phyloP scores from a whole-genome alignment of 2,329 filamentous ascomycete genomes.

The Aureobasidium musti region DNA sequence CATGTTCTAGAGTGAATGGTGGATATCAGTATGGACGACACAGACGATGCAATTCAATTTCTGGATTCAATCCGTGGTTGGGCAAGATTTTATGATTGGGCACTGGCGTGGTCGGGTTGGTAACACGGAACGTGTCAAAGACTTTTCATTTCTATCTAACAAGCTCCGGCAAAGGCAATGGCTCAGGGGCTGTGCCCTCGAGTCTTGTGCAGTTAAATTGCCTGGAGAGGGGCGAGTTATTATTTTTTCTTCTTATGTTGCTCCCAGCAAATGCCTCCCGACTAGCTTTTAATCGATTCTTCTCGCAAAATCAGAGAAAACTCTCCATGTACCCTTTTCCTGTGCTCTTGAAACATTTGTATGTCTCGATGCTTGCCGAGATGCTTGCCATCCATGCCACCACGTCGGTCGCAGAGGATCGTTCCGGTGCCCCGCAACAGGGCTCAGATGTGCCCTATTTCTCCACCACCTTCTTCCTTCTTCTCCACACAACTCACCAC shows the following conservation, averaged over 20 bases:
- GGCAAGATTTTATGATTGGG: conserved; percentile 22
- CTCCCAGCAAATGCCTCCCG: conserved; percentile 10
- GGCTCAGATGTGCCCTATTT: not conserved
- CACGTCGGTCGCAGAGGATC: not conserved
- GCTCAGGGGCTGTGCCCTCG: conserved; percentile 18
- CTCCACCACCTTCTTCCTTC: not conserved
- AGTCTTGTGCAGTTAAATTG: conserved; percentile 23
- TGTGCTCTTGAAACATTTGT: not conserved
- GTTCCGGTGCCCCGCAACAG: conserved; percentile 11
- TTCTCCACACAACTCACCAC: conserved; percentile 14
- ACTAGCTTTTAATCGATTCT: conserved; percentile 27
- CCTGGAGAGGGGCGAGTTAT: conserved; percentile 18
- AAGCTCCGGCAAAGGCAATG: conserved; percentile 19
- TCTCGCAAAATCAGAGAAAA: conserved; percentile 2
- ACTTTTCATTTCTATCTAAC: conserved; percentile 18
- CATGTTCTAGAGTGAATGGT: conserved; percentile 51
- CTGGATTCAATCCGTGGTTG: conserved; percentile 22
- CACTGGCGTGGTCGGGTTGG: conserved; percentile 7
- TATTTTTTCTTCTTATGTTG: conserved; percentile 15
- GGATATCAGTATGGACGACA: not conserved
- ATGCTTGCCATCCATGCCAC: conserved; percentile 1
- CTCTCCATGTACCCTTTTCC: conserved; percentile 3
- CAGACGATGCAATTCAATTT: conserved; percentile 11
- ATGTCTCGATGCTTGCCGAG: not conserved
- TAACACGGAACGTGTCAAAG: conserved; percentile 21